Evolutionary conservation across 2,329 filamentous ascomycete genomes (phyloP), one percentile per base, ranked within the genome.

Genomic region (Talaromyces sp.): DNA sequence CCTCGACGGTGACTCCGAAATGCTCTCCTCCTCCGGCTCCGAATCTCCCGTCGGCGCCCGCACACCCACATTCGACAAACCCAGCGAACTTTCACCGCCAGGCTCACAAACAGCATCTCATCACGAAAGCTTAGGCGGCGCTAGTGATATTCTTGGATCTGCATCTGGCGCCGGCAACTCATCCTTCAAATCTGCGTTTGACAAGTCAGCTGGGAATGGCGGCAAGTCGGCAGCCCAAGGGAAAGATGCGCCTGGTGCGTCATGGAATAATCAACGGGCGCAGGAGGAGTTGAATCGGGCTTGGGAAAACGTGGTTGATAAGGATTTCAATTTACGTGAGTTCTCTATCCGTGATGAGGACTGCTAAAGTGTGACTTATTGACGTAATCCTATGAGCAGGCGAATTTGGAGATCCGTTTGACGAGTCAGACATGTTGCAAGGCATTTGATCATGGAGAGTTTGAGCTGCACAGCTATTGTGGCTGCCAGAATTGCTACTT

Each of bases 201-300:
- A 69, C 56, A 28, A 61, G 52, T 39, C 44, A 31, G 33, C 59
- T 31, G 62, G 58, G 40, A 14, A 60, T 31, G 52, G 50, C 14
- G 39, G 21, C 28, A 60, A 63, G 33, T 48, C 39, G n/a, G 39
- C 18, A n/a, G 44, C 52, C 21, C 65, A 65, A 66, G 68, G 68
- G 63, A 76, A 76, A 58, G 75, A 80, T 39, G 73, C 76, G 64
- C 82, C 82, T 7, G 81, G 83, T 2, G 80, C 79, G 52, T 75
- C 75, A 8, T 87, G 83, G 83, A 79, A 78, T 67, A 84, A 79
- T 65, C 84, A 82, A 71, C 85, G 84, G 68, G 81, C 83, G 5
- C 72, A 80, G 65, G 84, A 86, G 64, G 85, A 87, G 61, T 82
- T 78, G 66, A 74, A 80, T 48, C 76, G 82, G 28, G 81, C 80